phyloP scores from a whole-genome alignment of 2,329 filamentous ascomycete genomes.

The Capronia americana region DNA sequence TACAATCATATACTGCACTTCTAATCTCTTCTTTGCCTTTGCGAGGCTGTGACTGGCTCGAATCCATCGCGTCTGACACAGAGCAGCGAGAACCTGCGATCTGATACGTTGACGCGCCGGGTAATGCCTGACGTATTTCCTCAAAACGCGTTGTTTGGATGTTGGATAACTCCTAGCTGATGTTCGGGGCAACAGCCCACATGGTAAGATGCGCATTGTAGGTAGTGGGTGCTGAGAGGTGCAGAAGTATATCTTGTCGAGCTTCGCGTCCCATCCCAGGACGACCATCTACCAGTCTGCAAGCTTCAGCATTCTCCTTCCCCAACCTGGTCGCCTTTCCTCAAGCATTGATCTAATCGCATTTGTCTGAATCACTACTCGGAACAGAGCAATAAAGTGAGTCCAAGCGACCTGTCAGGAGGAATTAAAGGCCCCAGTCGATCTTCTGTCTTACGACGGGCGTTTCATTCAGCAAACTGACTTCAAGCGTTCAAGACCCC shows the following conservation, averaged over 20 bases:
- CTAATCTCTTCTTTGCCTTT: neutral
- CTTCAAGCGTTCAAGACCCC: slow-evolving; percentile 15
- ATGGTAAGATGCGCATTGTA: neutral
- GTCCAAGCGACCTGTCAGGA: neutral
- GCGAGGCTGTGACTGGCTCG: slow-evolving; percentile 10
- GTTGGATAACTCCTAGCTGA: slow-evolving; percentile 6
- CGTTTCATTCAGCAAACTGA: slow-evolving; percentile 22
- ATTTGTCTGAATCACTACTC: neutral
- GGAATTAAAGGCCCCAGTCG: neutral
- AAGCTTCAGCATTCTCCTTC: slow-evolving; percentile 15
- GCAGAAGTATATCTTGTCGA: slow-evolving; percentile 25
- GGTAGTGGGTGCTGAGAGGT: slow-evolving; percentile 11
- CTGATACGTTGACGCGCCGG: slow-evolving; percentile 21
- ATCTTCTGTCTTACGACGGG: slow-evolving; percentile 8
- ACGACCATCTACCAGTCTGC: slow-evolving; percentile 16
- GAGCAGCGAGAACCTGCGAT: neutral
- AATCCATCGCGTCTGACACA: slow-evolving; percentile 9
- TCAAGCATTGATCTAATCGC: neutral
- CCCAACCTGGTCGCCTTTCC: slow-evolving; percentile 13
- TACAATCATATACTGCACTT: neutral
- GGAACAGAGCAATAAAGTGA: slow-evolving; percentile 10
- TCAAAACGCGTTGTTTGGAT: slow-evolving; percentile 25
- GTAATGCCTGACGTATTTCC: slow-evolving; percentile 7
- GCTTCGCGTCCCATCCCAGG: slow-evolving; percentile 19
- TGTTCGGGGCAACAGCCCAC: slow-evolving; percentile 18